A percentile compares a stretch with the other conserved stretches of the same genome.
Conservation (phyloP, 2,329 filamentous ascomycete genomes). For the Exophiala sp. region DNA sequence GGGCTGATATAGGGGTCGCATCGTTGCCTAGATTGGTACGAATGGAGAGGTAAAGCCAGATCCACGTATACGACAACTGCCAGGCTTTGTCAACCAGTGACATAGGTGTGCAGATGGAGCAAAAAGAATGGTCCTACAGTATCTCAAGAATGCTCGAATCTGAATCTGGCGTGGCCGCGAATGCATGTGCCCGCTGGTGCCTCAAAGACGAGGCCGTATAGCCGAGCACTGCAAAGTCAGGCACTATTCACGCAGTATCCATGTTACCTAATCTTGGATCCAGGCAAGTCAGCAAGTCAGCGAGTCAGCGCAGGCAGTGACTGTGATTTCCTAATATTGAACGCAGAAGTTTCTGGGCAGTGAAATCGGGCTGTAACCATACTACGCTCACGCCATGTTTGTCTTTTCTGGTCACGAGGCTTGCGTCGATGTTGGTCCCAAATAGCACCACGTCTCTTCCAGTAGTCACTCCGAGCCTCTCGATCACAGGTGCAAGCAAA, state of each 20-base stretch:
- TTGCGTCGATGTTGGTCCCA: neutral
- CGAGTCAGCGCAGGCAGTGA: too few relatives aligned
- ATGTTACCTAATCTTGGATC: neutral
- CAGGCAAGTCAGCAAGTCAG: too few relatives aligned
- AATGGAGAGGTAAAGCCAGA: neutral
- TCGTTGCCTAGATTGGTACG: too few relatives aligned
- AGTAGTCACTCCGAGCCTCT: neutral
- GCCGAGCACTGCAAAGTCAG: neutral
- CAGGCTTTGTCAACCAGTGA: neutral
- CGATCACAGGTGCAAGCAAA: slow-evolving; percentile 4
- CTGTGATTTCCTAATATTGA: neutral
- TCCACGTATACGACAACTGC: neutral
- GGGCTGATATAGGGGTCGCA: too few relatives aligned
- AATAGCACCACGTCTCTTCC: neutral
- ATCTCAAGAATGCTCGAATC: neutral
- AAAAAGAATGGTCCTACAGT: neutral
- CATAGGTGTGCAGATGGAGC: neutral
- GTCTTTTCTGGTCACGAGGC: neutral
- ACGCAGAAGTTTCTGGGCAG: neutral
- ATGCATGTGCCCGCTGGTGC: neutral
- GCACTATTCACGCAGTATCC: neutral
- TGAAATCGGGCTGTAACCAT: neutral
- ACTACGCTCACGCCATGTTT: neutral
- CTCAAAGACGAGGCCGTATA: neutral
- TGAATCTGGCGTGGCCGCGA: too few relatives aligned